phyloP scores from a whole-genome alignment of 2,329 filamentous ascomycete species.

The Ampelomyces quisqualis region DNA sequence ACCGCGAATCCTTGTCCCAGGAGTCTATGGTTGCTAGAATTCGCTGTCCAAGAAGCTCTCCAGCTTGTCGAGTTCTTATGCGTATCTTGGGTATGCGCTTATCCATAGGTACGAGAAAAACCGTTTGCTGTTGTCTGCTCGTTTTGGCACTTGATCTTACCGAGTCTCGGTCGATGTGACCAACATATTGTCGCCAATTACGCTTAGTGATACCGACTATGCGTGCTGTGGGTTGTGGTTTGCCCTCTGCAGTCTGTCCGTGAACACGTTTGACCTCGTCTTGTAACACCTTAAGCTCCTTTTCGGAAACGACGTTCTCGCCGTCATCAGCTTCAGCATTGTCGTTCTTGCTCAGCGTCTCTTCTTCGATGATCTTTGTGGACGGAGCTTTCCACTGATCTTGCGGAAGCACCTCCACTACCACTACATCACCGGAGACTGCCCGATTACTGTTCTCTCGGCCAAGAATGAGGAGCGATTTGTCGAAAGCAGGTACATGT shows the following conservation, averaged over 20 bases:
- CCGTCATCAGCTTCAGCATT: constrained; percentile 80
- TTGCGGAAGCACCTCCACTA: constrained; percentile 87
- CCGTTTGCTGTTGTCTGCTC: constrained; percentile 82
- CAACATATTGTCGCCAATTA: constrained; percentile 98
- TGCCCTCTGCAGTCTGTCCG: constrained; percentile 70
- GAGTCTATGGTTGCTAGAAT: constrained; percentile 91
- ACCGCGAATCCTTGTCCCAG: constrained; percentile 91
- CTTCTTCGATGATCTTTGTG: constrained; percentile 93
- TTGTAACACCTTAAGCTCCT: constrained; percentile 81
- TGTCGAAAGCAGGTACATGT: constrained; percentile 85
- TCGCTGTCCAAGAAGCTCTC: constrained; percentile 85
- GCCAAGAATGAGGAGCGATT: constrained; percentile 81
- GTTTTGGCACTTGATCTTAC: constrained; percentile 71
- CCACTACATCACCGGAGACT: constrained; percentile 87
- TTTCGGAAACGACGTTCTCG: constrained; percentile 77
- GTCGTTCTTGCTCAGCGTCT: constrained; percentile 86
- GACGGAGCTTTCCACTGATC: constrained; percentile 98
- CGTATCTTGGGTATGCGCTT: constrained; percentile 96
- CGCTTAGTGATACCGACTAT: constrained; percentile 91
- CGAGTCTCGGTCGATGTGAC: constrained; percentile 86
- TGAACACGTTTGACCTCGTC: constrained; percentile 89
- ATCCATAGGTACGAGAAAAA: constrained; percentile 97
- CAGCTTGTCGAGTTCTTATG: constrained; percentile 85
- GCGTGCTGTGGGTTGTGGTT: constrained; percentile 83
- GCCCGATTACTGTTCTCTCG: constrained; percentile 95